Evolutionary conservation across 2,329 filamentous ascomycete genomes (phyloP).

Genomic region (Fusarium oxysporum): DNA sequence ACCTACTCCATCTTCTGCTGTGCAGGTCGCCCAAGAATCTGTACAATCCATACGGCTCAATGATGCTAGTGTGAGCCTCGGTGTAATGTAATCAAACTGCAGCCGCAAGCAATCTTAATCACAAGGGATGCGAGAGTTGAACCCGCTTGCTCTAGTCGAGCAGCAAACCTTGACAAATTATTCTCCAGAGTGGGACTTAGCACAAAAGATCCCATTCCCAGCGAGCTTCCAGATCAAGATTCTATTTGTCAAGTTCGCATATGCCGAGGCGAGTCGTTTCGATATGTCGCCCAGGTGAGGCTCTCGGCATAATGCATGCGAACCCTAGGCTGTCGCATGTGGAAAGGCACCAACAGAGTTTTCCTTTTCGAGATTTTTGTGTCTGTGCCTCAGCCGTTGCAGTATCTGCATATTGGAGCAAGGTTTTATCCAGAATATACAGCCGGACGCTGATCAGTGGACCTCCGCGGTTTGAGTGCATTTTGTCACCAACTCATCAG

Average conservation of each 20-base stretch:
- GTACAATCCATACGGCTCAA: background rate
- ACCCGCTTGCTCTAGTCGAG: background rate
- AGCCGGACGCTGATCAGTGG: background rate
- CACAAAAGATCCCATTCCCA: conserved; percentile 6
- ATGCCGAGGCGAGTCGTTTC: conserved; percentile 11
- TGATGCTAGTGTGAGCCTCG: background rate
- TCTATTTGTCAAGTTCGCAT: conserved; percentile 21
- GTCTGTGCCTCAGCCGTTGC: background rate
- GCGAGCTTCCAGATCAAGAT: conserved; percentile 25
- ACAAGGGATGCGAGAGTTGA: background rate
- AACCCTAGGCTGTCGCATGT: conserved; percentile 5
- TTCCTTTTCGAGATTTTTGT: background rate
- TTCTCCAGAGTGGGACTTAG: conserved; percentile 6
- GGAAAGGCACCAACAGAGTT: background rate
- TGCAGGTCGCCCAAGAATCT: background rate
- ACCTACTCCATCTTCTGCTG: background rate
- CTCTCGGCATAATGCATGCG: conserved; percentile 2
- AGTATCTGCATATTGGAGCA: background rate
- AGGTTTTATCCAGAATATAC: background rate
- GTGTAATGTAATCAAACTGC: background rate
- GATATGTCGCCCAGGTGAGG: background rate
- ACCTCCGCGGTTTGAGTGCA: background rate
- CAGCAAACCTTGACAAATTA: background rate
- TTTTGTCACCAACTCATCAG: background rate
- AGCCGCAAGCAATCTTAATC: background rate